These are phyloP conservation scores for Castanea mollissima DNA, from an alignment of 306 rosid genomes.

Conservation along the genomic window DNA sequence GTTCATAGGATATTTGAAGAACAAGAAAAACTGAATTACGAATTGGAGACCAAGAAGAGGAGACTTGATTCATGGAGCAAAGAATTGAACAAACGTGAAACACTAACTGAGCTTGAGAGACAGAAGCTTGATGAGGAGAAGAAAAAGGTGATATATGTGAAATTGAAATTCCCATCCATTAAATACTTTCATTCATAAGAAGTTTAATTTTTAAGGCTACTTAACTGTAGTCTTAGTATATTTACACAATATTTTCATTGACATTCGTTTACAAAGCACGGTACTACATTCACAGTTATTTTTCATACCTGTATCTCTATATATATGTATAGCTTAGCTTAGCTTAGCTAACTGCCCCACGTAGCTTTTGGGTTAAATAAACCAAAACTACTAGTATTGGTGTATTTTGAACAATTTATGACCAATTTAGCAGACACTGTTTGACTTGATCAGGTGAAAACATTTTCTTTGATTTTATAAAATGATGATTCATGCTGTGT, in stretches of 20 bases:
- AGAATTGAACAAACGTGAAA: constrained; percentile 83
- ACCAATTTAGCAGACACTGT: background rate
- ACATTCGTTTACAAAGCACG: background rate
- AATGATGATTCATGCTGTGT: constrained; percentile 12
- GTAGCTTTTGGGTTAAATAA: background rate
- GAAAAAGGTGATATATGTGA: constrained; percentile 54
- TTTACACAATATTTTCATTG: background rate
- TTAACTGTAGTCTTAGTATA: background rate
- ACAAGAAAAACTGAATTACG: constrained; percentile 72
- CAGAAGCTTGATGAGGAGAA: constrained; percentile 85
- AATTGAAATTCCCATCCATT: background rate
- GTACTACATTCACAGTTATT: background rate
- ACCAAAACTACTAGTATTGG: background rate
- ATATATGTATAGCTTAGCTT: background rate
- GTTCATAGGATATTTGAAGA: constrained; percentile 70
- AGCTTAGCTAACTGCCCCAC: background rate
- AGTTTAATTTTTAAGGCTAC: background rate
- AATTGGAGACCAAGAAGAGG: constrained; percentile 70
- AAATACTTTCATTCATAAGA: background rate
- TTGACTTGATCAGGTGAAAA: constrained; percentile 6
- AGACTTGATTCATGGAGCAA: constrained; percentile 86
- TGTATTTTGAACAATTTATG: background rate
- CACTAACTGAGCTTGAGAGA: constrained; percentile 78
- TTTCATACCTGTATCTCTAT: background rate
- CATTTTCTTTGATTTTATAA: constrained; percentile 9